Evolutionary conservation across 1,284 basidiomycete species (phyloP), one percentile per base, ranked within the genome.

Genomic region (Gomphus bonarii): DNA sequence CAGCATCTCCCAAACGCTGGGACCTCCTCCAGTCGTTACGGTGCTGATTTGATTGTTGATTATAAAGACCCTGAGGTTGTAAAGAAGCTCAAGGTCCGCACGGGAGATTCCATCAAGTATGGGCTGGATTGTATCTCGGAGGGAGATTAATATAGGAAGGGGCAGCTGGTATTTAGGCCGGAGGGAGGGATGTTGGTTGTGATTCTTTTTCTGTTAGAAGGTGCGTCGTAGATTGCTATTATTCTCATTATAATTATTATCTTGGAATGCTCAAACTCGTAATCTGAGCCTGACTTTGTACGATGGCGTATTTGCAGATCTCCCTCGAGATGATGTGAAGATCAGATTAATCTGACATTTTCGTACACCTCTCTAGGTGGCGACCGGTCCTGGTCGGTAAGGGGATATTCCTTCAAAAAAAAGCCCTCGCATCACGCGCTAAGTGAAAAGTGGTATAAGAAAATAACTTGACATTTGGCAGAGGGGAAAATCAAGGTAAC

Each of bases 1-100:
- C 70, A 10, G 65, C 68, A 33, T 69, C 67, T 6, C 64, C 68
- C 3, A 64, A 66, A 28, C 69, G 68, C 55, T 65, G 62, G 43
- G 67, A 66, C 20, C 63, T 69, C 43, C 64, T 72, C 58, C 68
- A 67, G 56, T 55, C 61, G 3, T n/a, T 66, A 65, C 36, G 73
- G 73, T 7, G 73, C 71, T 1, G 66, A 70, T 40, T 64, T 63
- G 9, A 63, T 66, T 9, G 66, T 72, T 60, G 63, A 69, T 58
- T 61, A 56, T 11, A 51, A 35, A 40, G 30, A 51, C 50, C 30
- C 30, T 10, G 30, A 35, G 10, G 30, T 40, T 6, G 50, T 51
- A 18, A 20, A 5, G 11, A 51, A 51, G 28, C 38, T 51, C 4
- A 51, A 51, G 16, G 11, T 2, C 10, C 22, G 18, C 10, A 51